Percentiles rank a stretch among this genome's conserved stretches.
These are phyloP conservation scores for Camelina laxa DNA, from an alignment of 345 rosid species.

Conservation along the genomic window DNA sequence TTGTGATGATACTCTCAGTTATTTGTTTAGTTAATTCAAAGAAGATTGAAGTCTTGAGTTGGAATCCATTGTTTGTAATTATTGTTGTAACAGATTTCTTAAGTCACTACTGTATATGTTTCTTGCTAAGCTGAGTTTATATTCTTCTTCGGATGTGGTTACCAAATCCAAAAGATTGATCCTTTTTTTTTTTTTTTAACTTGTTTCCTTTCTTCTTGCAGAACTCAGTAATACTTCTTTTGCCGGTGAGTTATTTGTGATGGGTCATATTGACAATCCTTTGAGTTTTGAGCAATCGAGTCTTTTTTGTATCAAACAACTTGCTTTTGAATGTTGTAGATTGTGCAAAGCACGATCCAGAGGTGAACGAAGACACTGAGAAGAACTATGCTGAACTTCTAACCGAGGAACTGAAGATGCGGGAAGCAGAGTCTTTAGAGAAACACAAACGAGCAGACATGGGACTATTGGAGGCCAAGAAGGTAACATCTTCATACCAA, in stretches of 20 bases:
- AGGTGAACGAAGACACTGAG: conserved; percentile 84
- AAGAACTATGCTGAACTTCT: conserved; percentile 79
- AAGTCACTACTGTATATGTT: not conserved
- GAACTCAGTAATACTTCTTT: conserved; percentile 72
- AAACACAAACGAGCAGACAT: conserved; percentile 77
- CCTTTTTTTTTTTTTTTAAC: conserved; percentile 1
- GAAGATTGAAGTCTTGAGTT: not conserved
- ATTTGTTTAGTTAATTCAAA: not conserved
- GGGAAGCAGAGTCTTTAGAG: conserved; percentile 79
- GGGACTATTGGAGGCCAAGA: conserved; percentile 96
- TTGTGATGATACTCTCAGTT: not conserved
- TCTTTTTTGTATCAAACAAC: not conserved
- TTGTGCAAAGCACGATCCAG: conserved; percentile 84
- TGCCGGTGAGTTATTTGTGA: conserved; percentile 56
- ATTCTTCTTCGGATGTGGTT: not conserved
- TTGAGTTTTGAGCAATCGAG: not conserved
- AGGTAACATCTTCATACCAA: conserved; percentile 85
- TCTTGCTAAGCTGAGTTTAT: not conserved
- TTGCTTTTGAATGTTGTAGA: conserved; percentile 48
- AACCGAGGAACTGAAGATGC: conserved; percentile 77
- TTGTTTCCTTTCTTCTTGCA: conserved; percentile 50
- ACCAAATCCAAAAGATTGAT: conserved; percentile 13
- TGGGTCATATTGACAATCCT: not conserved
- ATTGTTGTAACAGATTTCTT: not conserved
- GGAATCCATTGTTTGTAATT: not conserved